Conservation (phyloP, 345 rosid genomes). For the Rhodamnia rubescens region DNA sequence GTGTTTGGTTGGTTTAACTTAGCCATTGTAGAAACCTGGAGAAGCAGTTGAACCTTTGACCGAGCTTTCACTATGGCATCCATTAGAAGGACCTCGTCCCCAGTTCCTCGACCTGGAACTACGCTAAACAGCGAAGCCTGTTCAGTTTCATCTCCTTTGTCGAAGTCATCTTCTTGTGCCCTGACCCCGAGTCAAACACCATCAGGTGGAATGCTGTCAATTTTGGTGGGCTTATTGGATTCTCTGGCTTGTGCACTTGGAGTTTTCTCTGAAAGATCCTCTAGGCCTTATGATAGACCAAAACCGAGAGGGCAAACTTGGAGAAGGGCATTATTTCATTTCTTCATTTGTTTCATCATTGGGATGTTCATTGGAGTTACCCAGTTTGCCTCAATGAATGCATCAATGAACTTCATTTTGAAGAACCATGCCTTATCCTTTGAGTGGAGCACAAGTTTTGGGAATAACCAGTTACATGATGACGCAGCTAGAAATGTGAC, state of each 20-base stretch:
- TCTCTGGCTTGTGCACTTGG: slow-evolving; percentile 23
- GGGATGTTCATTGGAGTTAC: slow-evolving; percentile 44
- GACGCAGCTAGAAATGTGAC: neutral
- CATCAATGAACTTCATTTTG: slow-evolving; percentile 11
- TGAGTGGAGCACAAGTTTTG: slow-evolving; percentile 18
- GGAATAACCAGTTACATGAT: slow-evolving; percentile 1
- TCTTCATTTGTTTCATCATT: slow-evolving; percentile 31
- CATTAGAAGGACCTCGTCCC: slow-evolving; percentile 48
- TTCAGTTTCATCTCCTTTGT: slow-evolving; percentile 44
- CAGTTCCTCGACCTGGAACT: slow-evolving; percentile 36
- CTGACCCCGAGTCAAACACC: slow-evolving; percentile 16
- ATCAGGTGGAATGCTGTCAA: slow-evolving; percentile 25
- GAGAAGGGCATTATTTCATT: slow-evolving; percentile 42
- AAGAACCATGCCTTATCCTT: slow-evolving; percentile 27
- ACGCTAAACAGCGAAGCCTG: slow-evolving; percentile 32
- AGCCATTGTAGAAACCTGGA: neutral
- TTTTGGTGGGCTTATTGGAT: slow-evolving; percentile 24
- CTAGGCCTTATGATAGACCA: slow-evolving; percentile 30
- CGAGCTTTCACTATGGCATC: slow-evolving; percentile 31
- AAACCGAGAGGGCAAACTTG: slow-evolving; percentile 38
- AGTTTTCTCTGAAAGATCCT: slow-evolving; percentile 22
- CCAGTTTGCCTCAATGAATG: slow-evolving; percentile 22
- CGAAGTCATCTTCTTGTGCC: slow-evolving; percentile 24
- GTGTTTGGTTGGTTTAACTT: neutral
- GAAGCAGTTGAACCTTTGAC: neutral